Base-by-base conservation (phyloP, 1,139 yeast species). In the Suhomyces taliae region DNA sequence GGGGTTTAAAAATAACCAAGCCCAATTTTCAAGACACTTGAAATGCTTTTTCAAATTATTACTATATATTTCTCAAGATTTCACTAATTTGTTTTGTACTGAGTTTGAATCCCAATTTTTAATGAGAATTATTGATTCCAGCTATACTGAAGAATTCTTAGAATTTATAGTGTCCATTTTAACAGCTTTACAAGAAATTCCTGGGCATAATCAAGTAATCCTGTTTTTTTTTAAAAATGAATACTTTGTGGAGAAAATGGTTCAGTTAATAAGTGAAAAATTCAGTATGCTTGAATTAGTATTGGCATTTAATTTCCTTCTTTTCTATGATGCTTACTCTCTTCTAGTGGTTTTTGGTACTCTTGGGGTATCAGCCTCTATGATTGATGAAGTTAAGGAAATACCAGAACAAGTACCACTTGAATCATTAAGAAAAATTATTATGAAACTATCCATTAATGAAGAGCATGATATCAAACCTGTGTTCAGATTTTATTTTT, bases 91-190 rank as follows among this genome's bases (percentile, higher is more conserved):
- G 7, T 27, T 46, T 31, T 44, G 37, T 31, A 37, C 27, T 4
- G 47, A 39, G 15, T 48, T 50, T 26, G 47, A 50, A 27, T 9
- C 26, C 6, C 19, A 36, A 26, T 40, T 50, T 26, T 36, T 50
- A 24, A 32, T 36, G 12, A 34, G 34, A 11, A 8, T 51, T 2
- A 36, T 51, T 8, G 48, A 41, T 9, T 37, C 45, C 8, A 27
- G 24, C 24, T 19, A 19, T 3, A 19, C 24, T 19, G 24, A 19
- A 4, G 24, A 19, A 19, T 19, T 19, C 6, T 19, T 19, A 1
- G 24, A 19, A 19, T 19, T 4, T 19, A 19, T 19, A 6, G 24
- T 19, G 6, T 4, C 24, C 24, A 19, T 19, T 19, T 19, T 19
- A 19, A 19, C 2, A 19, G 24, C 24, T 2, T 19, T 19, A 19